Evolutionary conservation across 129 eudicot genomes (phyloP), one percentile per base, ranked within the genome.

Genomic region (Ambrosia trifida): DNA sequence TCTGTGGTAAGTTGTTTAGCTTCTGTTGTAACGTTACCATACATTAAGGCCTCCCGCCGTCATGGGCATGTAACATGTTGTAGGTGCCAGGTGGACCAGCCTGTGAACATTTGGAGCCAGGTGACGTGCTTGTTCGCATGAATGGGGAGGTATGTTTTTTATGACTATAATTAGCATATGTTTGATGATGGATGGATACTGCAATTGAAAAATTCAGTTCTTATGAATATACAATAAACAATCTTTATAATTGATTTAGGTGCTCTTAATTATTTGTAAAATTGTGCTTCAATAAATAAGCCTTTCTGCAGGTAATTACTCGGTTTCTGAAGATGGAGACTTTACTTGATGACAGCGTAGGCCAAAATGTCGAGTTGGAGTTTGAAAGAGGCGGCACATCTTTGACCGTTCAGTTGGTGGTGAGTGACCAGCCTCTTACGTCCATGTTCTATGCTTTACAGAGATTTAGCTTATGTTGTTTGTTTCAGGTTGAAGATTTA

Each of bases 11-110:
- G 93, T 80, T 32, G 30, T 64, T 57, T 32, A 64, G 64, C 68
- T 72, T 62, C 14, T 7, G 64, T 64, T 53, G 69, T 57, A 11
- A 38, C 31, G 2, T 68, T 77, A 38, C 24, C 40, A 30, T 74
- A 51, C 10, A 30, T 61, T 45, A 2, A 33, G 60, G 72, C 17
- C 44, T 75, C 43, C 60, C 40, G 35, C 13, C 32, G 44, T 69
- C 49, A 35, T 78, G 75, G 75, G 52, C 60, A 45, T 73, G 51
- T 60, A 24, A 24, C 28, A 24, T 73, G 51, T 60, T 83, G 36
- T 71, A 95, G 99, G 99, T 95, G 68, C 99, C 99, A 51, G 99
- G 95, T 74, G 99, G 99, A 64, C 99, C 99, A 33, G 97, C 97
- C 20, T 82, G 81, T 54, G 88, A 74, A 56, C 87, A 79, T 77